These are phyloP conservation scores for Vanderwaltozyma polyspora DNA, from an alignment of 805 yeast species.

Conservation along the genomic window DNA sequence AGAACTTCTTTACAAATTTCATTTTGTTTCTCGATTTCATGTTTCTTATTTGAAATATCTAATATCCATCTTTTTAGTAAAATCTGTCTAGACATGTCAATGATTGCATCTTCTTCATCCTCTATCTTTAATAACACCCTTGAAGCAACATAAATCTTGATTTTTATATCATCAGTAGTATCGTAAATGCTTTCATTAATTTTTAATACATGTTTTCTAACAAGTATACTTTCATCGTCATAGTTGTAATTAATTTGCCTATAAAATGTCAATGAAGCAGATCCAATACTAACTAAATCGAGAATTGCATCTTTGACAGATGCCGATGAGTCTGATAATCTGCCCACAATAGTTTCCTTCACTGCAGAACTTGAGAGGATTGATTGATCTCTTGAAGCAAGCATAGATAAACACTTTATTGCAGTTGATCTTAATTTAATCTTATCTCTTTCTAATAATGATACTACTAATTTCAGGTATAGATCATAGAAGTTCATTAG, in stretches of 20 bases:
- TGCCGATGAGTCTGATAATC: conserved; percentile 52
- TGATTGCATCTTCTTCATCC: conserved; percentile 56
- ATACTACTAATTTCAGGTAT: conserved; percentile 40
- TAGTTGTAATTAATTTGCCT: conserved; percentile 33
- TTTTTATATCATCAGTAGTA: conserved; percentile 19
- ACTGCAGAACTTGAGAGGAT: conserved; percentile 42
- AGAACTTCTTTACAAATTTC: conserved; percentile 10
- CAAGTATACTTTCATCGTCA: conserved; percentile 51
- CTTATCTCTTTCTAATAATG: conserved; percentile 37
- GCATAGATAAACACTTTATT: conserved; percentile 45
- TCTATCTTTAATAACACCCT: conserved; percentile 44
- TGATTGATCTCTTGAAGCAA: conserved; percentile 42
- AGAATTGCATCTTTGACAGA: conserved; percentile 67
- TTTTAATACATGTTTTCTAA: conserved; percentile 51
- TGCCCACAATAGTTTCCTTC: conserved; percentile 38
- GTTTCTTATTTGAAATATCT: conserved; percentile 3
- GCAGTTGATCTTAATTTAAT: conserved; percentile 52
- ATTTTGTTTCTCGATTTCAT: conserved; percentile 7
- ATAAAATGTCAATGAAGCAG: conserved; percentile 33
- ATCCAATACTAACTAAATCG: conserved; percentile 43
- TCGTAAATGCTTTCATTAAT: conserved; percentile 39
- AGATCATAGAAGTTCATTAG: conserved; percentile 36
- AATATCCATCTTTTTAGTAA: conserved; percentile 32
- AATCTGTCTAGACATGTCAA: conserved; percentile 31
- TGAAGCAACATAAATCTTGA: conserved; percentile 37